A percentile compares a stretch with the other conserved stretches of the same genome.
These are phyloP conservation scores for Parietaria judaica DNA, from an alignment of 306 rosid genomes.

Conservation along the genomic window DNA sequence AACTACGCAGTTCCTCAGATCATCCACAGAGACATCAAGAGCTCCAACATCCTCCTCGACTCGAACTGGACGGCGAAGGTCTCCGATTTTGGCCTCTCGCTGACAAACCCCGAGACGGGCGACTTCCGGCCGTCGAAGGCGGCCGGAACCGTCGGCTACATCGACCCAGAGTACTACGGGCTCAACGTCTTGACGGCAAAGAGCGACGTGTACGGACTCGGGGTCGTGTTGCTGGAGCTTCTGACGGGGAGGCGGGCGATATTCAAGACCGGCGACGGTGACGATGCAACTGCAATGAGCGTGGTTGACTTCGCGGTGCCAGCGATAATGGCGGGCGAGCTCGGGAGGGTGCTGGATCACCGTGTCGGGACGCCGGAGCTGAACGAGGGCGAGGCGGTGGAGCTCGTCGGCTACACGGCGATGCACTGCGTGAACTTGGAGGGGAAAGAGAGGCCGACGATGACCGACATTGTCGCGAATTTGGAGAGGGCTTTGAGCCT, in stretches of 20 bases:
- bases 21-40: constrained; percentile 84
- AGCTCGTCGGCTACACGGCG: constrained; percentile 67
- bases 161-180: constrained; percentile 95
- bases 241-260: constrained; percentile 90
- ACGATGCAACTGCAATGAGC: constrained; percentile 53
- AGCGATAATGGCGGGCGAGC: constrained; percentile 56
- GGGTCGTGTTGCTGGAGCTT: constrained; percentile 74
- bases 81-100: constrained; percentile 81
- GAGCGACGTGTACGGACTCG: constrained; percentile 91
- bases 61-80: constrained; percentile 69
- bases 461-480: constrained; percentile 76
- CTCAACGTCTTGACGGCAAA: constrained; percentile 73
- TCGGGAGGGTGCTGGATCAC: constrained; percentile 51
- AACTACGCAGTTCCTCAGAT: constrained; percentile 90
- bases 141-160: constrained; percentile 85
- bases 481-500: constrained; percentile 61
- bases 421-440: constrained; percentile 80
- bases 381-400: constrained; percentile 75
- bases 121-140: constrained; percentile 52
- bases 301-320: constrained; percentile 81
- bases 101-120: constrained; percentile 60
- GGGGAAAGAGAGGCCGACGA: constrained; percentile 89
- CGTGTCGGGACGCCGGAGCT: constrained; percentile 56
- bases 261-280: constrained; percentile 39
- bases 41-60: constrained; percentile 78